Evolutionary conservation across 164 flowering plant genomes (phyloP).

Genomic region (Annona squamosa): DNA sequence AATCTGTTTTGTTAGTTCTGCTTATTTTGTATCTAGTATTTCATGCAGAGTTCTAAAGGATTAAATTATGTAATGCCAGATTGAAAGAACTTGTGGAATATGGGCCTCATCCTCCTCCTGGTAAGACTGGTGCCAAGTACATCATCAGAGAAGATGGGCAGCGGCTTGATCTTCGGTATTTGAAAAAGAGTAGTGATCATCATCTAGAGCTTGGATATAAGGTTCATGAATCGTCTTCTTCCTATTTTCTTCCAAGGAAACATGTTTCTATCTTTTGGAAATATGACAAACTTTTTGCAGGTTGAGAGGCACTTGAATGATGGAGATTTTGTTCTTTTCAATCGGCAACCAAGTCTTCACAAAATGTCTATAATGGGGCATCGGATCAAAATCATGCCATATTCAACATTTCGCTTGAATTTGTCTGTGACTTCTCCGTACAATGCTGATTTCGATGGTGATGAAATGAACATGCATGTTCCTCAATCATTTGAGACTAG

Average conservation of each 20-base stretch:
- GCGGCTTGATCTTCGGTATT: conserved; percentile 94
- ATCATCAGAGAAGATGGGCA: conserved; percentile 98
- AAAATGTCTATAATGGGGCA: conserved; percentile 99
- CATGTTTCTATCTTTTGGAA: neutral
- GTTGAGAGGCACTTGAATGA: conserved; percentile 94
- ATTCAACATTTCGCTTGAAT: conserved; percentile 90
- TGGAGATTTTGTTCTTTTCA: conserved; percentile 95
- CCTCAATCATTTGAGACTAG: conserved; percentile 99
- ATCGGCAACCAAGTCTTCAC: conserved; percentile 97
- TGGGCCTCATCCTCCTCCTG: conserved; percentile 99
- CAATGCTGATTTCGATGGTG: conserved; percentile 99
- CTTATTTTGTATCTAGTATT: conserved; percentile 4
- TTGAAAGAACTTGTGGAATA: conserved; percentile 97
- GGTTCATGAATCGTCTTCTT: conserved; percentile 24
- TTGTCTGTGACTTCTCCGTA: conserved; percentile 97
- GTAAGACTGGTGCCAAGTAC: conserved; percentile 98
- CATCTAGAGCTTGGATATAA: conserved; percentile 98
- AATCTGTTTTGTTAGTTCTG: neutral
- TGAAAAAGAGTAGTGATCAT: conserved; percentile 96
- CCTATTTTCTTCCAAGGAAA: neutral
- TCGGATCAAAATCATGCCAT: conserved; percentile 97
- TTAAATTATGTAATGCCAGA: conserved; percentile 27
- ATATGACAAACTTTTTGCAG: conserved; percentile 32
- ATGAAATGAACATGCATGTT: conserved; percentile 99
- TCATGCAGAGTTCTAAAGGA: neutral